phyloP scores from a whole-genome alignment of 805 yeast genomes.

The Lipomyces chichibuensis region DNA sequence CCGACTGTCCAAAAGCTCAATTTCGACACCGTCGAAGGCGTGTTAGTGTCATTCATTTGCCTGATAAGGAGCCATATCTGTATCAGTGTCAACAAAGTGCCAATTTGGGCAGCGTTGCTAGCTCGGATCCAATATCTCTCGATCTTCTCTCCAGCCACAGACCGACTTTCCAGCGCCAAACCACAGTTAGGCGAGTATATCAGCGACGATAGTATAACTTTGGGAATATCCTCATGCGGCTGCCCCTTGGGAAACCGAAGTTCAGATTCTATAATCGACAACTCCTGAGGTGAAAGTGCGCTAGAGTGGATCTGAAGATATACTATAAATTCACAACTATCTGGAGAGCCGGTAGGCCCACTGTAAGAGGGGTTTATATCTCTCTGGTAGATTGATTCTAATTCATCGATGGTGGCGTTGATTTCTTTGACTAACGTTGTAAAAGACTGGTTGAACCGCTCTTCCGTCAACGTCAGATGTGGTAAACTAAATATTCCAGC shows the following conservation, averaged over 20 bases:
- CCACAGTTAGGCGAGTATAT: constrained; percentile 93
- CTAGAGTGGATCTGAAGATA: constrained; percentile 73
- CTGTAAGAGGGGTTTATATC: constrained; percentile 38
- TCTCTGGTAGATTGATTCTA: constrained; percentile 47
- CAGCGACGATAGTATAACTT: constrained; percentile 58
- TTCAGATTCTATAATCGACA: constrained; percentile 71
- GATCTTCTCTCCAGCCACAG: constrained; percentile 57
- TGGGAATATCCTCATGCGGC: constrained; percentile 67
- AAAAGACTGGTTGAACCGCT: constrained; percentile 65
- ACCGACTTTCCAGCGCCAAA: constrained; percentile 49
- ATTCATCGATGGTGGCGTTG: constrained; percentile 49
- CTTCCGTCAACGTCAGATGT: constrained; percentile 56
- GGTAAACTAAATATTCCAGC: constrained; percentile 43
- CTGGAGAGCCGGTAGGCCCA: constrained; percentile 43
- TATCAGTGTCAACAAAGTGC: constrained; percentile 51
- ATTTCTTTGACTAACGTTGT: constrained; percentile 60
- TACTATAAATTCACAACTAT: constrained; percentile 67
- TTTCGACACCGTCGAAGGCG: constrained; percentile 79
- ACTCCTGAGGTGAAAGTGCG: constrained; percentile 54
- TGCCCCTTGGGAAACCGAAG: constrained; percentile 73
- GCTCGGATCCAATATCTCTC: constrained; percentile 50
- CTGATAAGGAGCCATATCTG: constrained; percentile 63
- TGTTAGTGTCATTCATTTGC: constrained; percentile 71
- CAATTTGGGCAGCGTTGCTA: constrained; percentile 44
- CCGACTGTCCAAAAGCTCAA: constrained; percentile 72